Evolutionary conservation across 129 eudicot genomes (phyloP).

Genomic region (Sambucus nigra): DNA sequence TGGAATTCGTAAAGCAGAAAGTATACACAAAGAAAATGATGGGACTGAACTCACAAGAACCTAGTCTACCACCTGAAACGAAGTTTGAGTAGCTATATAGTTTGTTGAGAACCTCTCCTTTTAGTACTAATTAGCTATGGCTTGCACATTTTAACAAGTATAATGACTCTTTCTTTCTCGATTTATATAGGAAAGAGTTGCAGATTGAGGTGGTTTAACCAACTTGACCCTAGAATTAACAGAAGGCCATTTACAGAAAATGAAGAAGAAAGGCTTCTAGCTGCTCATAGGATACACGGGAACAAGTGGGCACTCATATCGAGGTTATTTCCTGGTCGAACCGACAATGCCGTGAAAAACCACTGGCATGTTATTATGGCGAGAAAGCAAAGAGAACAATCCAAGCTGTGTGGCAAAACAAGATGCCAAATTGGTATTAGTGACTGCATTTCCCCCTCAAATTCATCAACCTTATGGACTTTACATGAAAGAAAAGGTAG

Average conservation of each 20-base stretch:
- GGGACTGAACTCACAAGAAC: too few species aligned
- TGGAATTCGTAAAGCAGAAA: too few species aligned
- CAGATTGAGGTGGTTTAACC: slow-evolving; percentile 20
- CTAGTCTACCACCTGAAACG: too few species aligned
- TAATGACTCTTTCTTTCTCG: neutral
- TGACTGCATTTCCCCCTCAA: too few species aligned
- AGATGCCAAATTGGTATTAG: too few species aligned
- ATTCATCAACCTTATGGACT: too few species aligned
- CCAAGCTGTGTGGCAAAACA: neutral
- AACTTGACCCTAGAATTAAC: slow-evolving; percentile 12
- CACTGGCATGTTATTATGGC: slow-evolving; percentile 16
- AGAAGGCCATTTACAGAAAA: slow-evolving; percentile 9
- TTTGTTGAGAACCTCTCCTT: too few species aligned
- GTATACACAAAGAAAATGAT: too few species aligned
- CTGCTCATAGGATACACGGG: slow-evolving; percentile 4
- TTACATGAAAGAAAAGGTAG: too few species aligned
- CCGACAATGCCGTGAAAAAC: slow-evolving; percentile 15
- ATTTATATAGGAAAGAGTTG: slow-evolving; percentile 13
- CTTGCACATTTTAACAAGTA: too few species aligned
- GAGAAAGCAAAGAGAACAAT: slow-evolving; percentile 7
- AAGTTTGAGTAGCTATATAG: too few species aligned
- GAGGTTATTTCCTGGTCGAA: slow-evolving; percentile 11
- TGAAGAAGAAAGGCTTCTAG: slow-evolving; percentile 11
- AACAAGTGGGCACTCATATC: slow-evolving; percentile 17
- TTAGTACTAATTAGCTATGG: too few species aligned